Base-by-base conservation (phyloP, 257 asterid genomes). In the Euphrasia confusa region DNA sequence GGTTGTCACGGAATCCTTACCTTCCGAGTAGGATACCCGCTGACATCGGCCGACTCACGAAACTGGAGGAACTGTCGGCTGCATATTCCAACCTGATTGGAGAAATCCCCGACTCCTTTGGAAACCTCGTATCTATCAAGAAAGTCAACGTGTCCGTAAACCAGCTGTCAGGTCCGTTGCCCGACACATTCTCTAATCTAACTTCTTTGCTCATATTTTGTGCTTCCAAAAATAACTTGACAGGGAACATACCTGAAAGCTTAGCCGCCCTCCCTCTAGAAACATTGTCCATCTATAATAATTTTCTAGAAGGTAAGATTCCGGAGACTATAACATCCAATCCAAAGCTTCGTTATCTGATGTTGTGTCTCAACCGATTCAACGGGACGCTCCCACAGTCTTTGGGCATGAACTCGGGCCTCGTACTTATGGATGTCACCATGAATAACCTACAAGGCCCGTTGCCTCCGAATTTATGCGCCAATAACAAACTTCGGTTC, bases 21-120 rank as follows among this genome's bases (percentile, higher is more conserved):
- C 30, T 6, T 11, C 77, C 90, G 11, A 78, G 93, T 60, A 76
- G 78, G 4, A 67, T 90, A 68, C 95, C 95, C 54, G 15, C 63
- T 1, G 65, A 60, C 61, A 79, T 90, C 14, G 96, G 97, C 40
- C 79, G 80, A 27, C 83, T 90, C 45, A 50, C 64, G 4, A 85
- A 87, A 58, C 90, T 90, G 7, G 72, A 80, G 72, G 52, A 5
- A 48, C 75, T 90, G 17, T 71, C 67, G 56, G 77, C 74, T 1
- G 42, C 73, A 3, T 6, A 4, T 10, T 8, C 83, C 14, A 80
- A 79, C 35, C 83, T 89, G 64, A 60, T 54, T 2, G 97, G 95
- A 35, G 53, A 71, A 4, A 75, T 89, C n/a, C 97, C 97, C 1
- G 79, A 72, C 3, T 82, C 95, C 18, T 76, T 89, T 7, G 87